Conservation (phyloP, 495 filamentous ascomycete species). For the Penicillium argentinense region DNA sequence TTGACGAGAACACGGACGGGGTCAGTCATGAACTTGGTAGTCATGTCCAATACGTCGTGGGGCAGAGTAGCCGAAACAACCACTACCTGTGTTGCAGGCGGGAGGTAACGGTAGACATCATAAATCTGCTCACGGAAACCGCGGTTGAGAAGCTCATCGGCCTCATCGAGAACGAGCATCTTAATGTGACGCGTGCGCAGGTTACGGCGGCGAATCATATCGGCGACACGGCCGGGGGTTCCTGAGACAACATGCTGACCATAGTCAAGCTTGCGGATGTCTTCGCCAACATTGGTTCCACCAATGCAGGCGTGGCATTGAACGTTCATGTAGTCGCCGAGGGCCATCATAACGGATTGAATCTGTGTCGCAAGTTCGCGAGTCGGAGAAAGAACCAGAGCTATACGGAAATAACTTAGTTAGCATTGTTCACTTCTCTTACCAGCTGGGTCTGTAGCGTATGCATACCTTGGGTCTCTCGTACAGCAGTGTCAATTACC, state of each 20-base stretch:
- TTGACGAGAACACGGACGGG: constrained; percentile 99
- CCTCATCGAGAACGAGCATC: constrained; percentile 98
- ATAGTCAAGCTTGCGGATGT: constrained; percentile 95
- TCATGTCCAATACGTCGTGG: constrained; percentile 98
- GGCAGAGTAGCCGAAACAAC: constrained; percentile 96
- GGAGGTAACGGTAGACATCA: constrained; percentile 96
- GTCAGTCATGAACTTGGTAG: constrained; percentile 99
- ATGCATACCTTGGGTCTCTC: constrained; percentile 74
- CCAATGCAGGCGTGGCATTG: constrained; percentile 99
- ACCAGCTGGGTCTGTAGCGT: too few relatives aligned
- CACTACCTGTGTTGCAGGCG: constrained; percentile 94
- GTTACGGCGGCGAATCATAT: constrained; percentile 98
- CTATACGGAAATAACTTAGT: constrained; percentile 32
- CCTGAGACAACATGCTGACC: constrained; percentile 96
- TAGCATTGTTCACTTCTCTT: background rate
- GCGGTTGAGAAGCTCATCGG: constrained; percentile 87
- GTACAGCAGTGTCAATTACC: constrained; percentile 80
- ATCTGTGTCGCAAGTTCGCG: constrained; percentile 98
- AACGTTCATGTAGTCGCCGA: constrained; percentile 99
- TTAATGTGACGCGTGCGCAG: constrained; percentile 94
- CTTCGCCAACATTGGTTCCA: constrained; percentile 94
- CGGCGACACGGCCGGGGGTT: constrained; percentile 91
- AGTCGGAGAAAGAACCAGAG: constrained; percentile 94
- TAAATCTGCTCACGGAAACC: constrained; percentile 99
- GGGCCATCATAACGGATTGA: constrained; percentile 93